These are phyloP conservation scores for Kregervanrija delftensis DNA, from an alignment of 805 yeast genomes.

Conservation along the genomic window DNA sequence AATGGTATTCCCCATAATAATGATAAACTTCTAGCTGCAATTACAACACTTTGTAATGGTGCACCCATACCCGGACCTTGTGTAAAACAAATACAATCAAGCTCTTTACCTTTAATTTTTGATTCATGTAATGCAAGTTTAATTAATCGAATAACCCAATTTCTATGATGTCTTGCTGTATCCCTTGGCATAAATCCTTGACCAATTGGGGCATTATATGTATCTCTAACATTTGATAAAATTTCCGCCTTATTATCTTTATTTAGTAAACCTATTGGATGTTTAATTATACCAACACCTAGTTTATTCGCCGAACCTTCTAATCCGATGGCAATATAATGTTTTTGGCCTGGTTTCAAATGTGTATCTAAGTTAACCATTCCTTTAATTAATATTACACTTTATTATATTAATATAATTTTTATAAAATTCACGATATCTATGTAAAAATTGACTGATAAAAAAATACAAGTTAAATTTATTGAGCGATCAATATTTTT, in stretches of 20 bases:
- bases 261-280: slow-evolving; percentile 48
- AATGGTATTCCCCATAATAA: slow-evolving; percentile 78
- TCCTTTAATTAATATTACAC: not conserved
- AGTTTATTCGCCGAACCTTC: slow-evolving; percentile 97
- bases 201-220: slow-evolving; percentile 95
- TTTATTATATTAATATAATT: not conserved
- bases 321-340: slow-evolving; percentile 76
- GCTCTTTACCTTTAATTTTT: slow-evolving; percentile 36
- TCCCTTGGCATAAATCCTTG: slow-evolving; percentile 97
- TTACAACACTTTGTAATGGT: slow-evolving; percentile 86
- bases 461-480: not conserved
- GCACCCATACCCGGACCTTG: slow-evolving; percentile 99
- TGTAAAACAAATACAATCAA: slow-evolving; percentile 86
- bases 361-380: slow-evolving; percentile 34
- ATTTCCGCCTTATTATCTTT: slow-evolving; percentile 62
- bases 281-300: slow-evolving; percentile 89
- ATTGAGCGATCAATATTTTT: not conserved
- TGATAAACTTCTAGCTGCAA: slow-evolving; percentile 83
- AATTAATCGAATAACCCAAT: slow-evolving; percentile 83
- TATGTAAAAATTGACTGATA: not conserved
- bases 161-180: slow-evolving; percentile 92
- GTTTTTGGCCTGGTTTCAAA: slow-evolving; percentile 33
- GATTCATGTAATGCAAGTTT: slow-evolving; percentile 62
- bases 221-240: slow-evolving; percentile 86
- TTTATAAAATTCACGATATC: not conserved